These are phyloP conservation scores for Talaromyces pinophilus DNA, from an alignment of 2,329 filamentous ascomycete genomes.

Conservation along the genomic window DNA sequence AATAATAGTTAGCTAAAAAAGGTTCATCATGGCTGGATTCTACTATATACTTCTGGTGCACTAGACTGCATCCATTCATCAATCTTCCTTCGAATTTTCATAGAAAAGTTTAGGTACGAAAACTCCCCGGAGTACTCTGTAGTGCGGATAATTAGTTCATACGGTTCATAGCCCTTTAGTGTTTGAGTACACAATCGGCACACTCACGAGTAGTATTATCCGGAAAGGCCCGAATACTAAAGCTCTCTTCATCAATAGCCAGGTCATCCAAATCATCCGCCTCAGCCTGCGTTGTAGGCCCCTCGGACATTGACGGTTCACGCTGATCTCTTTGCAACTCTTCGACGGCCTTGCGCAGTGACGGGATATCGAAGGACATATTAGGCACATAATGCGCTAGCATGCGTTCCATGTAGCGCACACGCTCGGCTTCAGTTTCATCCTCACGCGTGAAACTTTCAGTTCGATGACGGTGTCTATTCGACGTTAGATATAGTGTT, in stretches of 20 bases:
- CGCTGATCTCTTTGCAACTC: slow-evolving; percentile 45
- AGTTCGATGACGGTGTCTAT: slow-evolving; percentile 33
- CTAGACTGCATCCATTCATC: slow-evolving; percentile 46
- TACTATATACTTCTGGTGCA: slow-evolving; percentile 36
- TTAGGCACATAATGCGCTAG: slow-evolving; percentile 53
- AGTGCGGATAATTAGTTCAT: neutral
- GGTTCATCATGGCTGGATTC: neutral
- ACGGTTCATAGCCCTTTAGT: too few species aligned
- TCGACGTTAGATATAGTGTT: neutral
- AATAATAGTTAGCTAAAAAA: slow-evolving; percentile 21
- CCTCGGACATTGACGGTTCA: slow-evolving; percentile 35
- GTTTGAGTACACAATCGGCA: too few species aligned
- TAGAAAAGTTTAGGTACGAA: slow-evolving; percentile 48
- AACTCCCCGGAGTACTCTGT: slow-evolving; percentile 50
- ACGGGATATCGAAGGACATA: slow-evolving; percentile 45
- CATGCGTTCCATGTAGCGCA: slow-evolving; percentile 51
- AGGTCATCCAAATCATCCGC: slow-evolving; percentile 43
- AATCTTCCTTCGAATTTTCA: slow-evolving; percentile 46
- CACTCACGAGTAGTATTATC: slow-evolving; percentile 45
- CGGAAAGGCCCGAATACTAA: slow-evolving; percentile 43
- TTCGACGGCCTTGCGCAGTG: slow-evolving; percentile 47
- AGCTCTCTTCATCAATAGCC: slow-evolving; percentile 45
- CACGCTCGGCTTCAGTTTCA: slow-evolving; percentile 39
- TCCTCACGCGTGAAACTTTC: slow-evolving; percentile 38
- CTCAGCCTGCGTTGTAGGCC: slow-evolving; percentile 34